These are phyloP conservation scores for Raphanus sativus DNA, from an alignment of 345 rosid species.

Conservation along the genomic window DNA sequence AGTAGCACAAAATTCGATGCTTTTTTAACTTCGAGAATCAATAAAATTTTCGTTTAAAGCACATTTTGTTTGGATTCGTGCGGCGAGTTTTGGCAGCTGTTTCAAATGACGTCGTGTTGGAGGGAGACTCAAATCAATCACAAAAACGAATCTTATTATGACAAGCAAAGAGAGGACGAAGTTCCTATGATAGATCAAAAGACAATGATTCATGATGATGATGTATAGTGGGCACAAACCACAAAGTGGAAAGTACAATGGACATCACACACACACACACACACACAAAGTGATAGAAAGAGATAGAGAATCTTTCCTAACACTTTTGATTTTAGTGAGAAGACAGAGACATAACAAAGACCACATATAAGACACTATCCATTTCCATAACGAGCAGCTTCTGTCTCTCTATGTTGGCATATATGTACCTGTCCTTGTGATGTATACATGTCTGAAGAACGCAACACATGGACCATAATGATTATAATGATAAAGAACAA, in stretches of 20 bases:
- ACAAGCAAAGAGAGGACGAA: neutral
- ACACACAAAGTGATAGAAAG: constrained; percentile 14
- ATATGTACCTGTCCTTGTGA: constrained; percentile 29
- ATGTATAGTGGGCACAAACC: constrained; percentile 30
- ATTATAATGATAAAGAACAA: constrained; percentile 31
- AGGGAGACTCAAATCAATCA: constrained; percentile 9
- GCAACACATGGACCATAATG: constrained; percentile 29
- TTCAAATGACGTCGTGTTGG: neutral
- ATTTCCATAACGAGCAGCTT: constrained; percentile 29
- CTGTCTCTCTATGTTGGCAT: constrained; percentile 29
- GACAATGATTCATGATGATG: neutral
- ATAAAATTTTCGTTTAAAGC: constrained; percentile 6
- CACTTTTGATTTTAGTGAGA: constrained; percentile 35
- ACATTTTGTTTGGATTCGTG: constrained; percentile 9
- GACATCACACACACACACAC: constrained; percentile 11
- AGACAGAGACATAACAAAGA: constrained; percentile 33
- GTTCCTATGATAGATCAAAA: constrained; percentile 24
- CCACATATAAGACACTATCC: constrained; percentile 33
- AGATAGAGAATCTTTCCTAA: constrained; percentile 31
- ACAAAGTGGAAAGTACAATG: constrained; percentile 41
- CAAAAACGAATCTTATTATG: constrained; percentile 23
- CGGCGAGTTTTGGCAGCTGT: constrained; percentile 3
- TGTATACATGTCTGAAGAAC: constrained; percentile 32
- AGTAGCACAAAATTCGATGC: constrained; percentile 28
- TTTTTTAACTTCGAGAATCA: constrained; percentile 22